These are phyloP conservation scores for Flaveria ramosissima DNA, from an alignment of 129 eudicot genomes.

Conservation along the genomic window DNA sequence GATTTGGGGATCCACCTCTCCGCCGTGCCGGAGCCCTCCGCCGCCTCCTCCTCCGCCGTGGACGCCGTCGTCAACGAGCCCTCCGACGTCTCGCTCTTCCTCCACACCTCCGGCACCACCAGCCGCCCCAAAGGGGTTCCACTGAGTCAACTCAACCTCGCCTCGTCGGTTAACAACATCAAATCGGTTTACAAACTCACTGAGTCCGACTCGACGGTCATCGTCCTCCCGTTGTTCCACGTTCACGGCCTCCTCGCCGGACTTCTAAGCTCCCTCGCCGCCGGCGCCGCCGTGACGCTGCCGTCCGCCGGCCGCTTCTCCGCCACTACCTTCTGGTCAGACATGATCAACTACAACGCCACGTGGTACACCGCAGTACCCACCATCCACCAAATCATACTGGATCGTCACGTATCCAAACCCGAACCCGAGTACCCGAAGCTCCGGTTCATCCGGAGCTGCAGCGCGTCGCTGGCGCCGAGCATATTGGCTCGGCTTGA, in stretches of 20 bases:
- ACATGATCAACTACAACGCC: conserved; percentile 71
- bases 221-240: conserved; percentile 87
- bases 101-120: conserved; percentile 96
- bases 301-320: conserved; percentile 91
- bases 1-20: conserved; percentile 55
- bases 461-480: conserved; percentile 96
- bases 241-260: conserved; percentile 92
- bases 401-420: conserved; percentile 67
- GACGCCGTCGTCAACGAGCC: conserved; percentile 61
- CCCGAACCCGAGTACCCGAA: conserved; percentile 77
- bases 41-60: conserved; percentile 25
- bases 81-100: conserved; percentile 71
- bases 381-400: conserved; percentile 87
- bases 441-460: conserved; percentile 92
- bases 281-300: conserved; percentile 80
- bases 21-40: conserved; percentile 30
- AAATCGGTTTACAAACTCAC: conserved; percentile 74
- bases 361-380: conserved; percentile 99
- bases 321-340: conserved; percentile 85
- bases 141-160: conserved; percentile 61
- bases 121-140: conserved; percentile 98
- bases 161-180: conserved; percentile 79
- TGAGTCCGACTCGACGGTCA: conserved; percentile 83
- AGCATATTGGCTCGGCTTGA: conserved; percentile 65
- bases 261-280: conserved; percentile 77